These are phyloP conservation scores for Hemisphaericaspora nanyangensis DNA, from an alignment of 805 yeast species.

Conservation along the genomic window DNA sequence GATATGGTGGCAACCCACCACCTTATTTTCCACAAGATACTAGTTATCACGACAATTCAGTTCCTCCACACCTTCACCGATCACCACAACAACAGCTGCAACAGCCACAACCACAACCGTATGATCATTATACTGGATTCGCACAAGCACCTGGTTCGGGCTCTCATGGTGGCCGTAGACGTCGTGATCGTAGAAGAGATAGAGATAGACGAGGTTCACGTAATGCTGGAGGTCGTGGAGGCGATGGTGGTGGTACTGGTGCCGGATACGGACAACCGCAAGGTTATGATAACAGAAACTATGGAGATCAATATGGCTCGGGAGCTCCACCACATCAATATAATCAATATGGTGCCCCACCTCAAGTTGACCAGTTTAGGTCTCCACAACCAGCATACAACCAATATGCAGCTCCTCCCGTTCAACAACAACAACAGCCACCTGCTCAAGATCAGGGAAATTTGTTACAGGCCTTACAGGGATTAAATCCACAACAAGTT, in stretches of 20 bases:
- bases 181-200: slow-evolving; percentile 11
- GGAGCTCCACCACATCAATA: slow-evolving; percentile 6
- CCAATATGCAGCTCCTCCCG: slow-evolving; percentile 1
- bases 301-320: slow-evolving; percentile 14
- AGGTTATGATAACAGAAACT: no score
- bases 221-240: slow-evolving; percentile 11
- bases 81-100: slow-evolving; percentile 1
- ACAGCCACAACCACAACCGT: slow-evolving; percentile 2
- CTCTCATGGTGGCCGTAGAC: slow-evolving; percentile 8
- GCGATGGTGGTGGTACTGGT: slow-evolving; percentile 12
- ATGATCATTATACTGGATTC: neutral
- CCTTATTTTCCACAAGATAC: slow-evolving; percentile 11
- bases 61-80: slow-evolving; percentile 3
- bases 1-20: slow-evolving; percentile 16
- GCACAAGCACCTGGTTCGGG: neutral
- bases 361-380: slow-evolving; percentile 1
- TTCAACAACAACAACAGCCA: neutral
- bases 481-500: slow-evolving; percentile 29
- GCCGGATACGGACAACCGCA: slow-evolving; percentile 11
- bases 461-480: slow-evolving; percentile 16
- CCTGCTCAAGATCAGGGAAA: slow-evolving; percentile 2
- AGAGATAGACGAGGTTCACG: slow-evolving; percentile 2
- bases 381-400: slow-evolving; percentile 3
- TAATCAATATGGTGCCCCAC: slow-evolving; percentile 10
- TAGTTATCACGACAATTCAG: slow-evolving; percentile 9